A percentile compares a stretch with the other conserved stretches of the same genome.
Evolutionary conservation across 2,329 filamentous ascomycete species (phyloP).

Genomic region (Colletotrichum sp.): DNA sequence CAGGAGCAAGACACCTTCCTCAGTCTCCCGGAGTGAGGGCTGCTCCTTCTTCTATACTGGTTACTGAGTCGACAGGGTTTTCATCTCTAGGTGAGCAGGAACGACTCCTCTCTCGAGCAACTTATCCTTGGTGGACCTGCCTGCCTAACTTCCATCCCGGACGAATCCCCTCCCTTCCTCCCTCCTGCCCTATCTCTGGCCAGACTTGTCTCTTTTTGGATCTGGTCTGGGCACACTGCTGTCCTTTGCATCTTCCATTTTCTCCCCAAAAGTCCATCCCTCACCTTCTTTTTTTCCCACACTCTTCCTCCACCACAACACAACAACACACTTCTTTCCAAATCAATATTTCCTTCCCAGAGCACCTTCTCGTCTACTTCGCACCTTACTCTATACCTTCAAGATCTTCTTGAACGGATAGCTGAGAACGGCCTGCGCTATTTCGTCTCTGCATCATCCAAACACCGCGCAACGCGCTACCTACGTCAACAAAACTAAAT

Average conservation of each 20-base stretch:
- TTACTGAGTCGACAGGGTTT: neutral
- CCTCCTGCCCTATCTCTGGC: neutral
- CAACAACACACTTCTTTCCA: neutral
- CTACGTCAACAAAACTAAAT: neutral
- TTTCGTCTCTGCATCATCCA: neutral
- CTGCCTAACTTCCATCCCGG: neutral
- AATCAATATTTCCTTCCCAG: neutral
- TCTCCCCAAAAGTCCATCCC: neutral
- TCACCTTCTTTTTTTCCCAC: neutral
- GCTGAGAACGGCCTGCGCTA: neutral
- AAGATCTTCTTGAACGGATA: neutral
- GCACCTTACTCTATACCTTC: neutral
- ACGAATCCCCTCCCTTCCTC: neutral
- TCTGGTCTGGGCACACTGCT: neutral
- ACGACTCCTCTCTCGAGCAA: neutral
- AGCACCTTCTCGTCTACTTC: neutral
- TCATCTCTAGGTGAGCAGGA: neutral
- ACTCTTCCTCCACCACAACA: neutral
- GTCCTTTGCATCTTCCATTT: neutral
- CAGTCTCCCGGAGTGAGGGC: neutral
- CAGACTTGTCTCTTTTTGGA: neutral
- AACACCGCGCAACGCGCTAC: neutral
- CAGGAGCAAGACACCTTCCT: neutral
- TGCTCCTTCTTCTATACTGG: neutral
- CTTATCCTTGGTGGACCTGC: neutral